phyloP scores from a whole-genome alignment of 2,329 filamentous ascomycete genomes.

The Orbilia oligospora region DNA sequence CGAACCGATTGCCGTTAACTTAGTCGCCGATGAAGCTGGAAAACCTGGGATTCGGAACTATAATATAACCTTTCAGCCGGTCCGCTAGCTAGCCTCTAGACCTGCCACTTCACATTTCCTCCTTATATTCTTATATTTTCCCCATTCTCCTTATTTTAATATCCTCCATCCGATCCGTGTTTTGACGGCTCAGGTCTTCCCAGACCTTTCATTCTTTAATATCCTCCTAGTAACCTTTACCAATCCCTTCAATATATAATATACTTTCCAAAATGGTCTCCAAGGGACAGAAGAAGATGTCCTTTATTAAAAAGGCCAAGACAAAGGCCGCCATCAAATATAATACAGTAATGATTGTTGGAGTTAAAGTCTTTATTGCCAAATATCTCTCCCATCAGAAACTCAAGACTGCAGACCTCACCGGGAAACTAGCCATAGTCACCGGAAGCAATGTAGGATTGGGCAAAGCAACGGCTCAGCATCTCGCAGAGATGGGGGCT shows the following conservation, averaged over 20 bases:
- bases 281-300: slow-evolving; percentile 41
- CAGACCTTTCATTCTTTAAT: slow-evolving; percentile 7
- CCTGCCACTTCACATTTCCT: slow-evolving; percentile 1
- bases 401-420: slow-evolving; percentile 43
- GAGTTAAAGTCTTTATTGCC: slow-evolving; percentile 25
- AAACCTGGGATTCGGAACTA: slow-evolving; percentile 20
- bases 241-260: not conserved
- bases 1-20: slow-evolving; percentile 28
- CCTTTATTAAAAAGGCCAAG: slow-evolving; percentile 42
- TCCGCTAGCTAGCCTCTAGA: not conserved
- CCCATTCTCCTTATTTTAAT: no score
- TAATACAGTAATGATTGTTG: slow-evolving; percentile 33
- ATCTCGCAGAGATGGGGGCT: slow-evolving; percentile 52
- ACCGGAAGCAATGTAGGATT: slow-evolving; percentile 55
- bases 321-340: slow-evolving; percentile 40
- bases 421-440: slow-evolving; percentile 53
- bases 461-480: slow-evolving; percentile 47
- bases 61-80: slow-evolving; percentile 4
- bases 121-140: slow-evolving; percentile 18
- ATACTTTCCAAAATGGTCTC: slow-evolving; percentile 27
- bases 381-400: slow-evolving; percentile 42
- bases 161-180: not conserved
- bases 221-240: not conserved
- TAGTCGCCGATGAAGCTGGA: slow-evolving; percentile 24
- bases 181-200: not conserved